Evolutionary conservation across 805 yeast genomes (phyloP).

Genomic region (Ogataea populi-albae): DNA sequence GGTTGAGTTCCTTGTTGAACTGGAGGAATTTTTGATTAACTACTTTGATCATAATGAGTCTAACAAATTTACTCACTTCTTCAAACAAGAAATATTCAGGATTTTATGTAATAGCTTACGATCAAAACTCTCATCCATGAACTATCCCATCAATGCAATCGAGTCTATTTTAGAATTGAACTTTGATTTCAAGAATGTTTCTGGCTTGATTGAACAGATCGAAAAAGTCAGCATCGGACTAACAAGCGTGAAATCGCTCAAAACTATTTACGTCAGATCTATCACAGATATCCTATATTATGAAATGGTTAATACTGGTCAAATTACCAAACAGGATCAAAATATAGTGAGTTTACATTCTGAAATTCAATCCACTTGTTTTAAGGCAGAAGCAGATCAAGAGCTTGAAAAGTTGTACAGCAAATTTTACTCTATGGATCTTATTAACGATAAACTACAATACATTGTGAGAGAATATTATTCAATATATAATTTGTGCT

Average conservation of each 20-base stretch:
- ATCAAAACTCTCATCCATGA: constrained; percentile 3
- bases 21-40: constrained; percentile 11
- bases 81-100: constrained; percentile 19
- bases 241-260: constrained; percentile 14
- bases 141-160: constrained; percentile 1
- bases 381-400: background rate
- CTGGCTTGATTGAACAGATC: constrained; percentile 19
- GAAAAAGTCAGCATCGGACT: constrained; percentile 20
- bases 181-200: constrained; percentile 14
- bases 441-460: constrained; percentile 9
- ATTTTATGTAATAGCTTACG: constrained; percentile 10
- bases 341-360: background rate
- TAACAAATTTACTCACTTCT: constrained; percentile 10
- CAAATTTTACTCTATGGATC: constrained; percentile 16
- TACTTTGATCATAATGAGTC: constrained; percentile 15
- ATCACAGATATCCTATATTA: constrained; percentile 10
- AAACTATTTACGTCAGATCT: constrained; percentile 18
- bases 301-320: constrained; percentile 4
- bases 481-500: constrained; percentile 14
- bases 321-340: background rate
- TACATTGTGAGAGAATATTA: constrained; percentile 14
- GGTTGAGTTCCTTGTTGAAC: constrained; percentile 7
- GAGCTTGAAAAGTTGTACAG: constrained; percentile 5
- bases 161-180: constrained; percentile 15
- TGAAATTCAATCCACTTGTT: background rate